These are phyloP conservation scores for Dothidotthia symphoricarpi DNA, from an alignment of 2,329 filamentous ascomycete genomes.

Conservation along the genomic window DNA sequence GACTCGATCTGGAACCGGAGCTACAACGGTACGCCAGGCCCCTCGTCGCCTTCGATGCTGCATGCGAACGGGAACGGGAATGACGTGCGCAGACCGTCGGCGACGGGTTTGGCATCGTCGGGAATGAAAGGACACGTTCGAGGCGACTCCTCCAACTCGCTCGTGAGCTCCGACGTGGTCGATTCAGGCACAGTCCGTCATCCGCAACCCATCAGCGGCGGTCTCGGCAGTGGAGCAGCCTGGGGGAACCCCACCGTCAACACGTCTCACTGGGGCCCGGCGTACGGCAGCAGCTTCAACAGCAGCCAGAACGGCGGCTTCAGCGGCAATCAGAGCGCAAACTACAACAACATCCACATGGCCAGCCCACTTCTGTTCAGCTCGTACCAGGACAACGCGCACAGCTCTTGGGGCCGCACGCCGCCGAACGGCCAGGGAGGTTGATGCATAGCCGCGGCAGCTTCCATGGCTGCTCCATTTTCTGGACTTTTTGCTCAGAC, in stretches of 20 bases:
- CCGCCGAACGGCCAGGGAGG: slow-evolving; percentile 41
- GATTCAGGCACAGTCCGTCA: slow-evolving; percentile 15
- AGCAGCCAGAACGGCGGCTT: slow-evolving; percentile 16
- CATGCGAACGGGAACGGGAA: slow-evolving; percentile 15
- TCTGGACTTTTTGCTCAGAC: slow-evolving; percentile 6
- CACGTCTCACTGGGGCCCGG: slow-evolving; percentile 26
- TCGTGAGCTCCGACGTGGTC: slow-evolving; percentile 35
- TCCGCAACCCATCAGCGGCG: slow-evolving; percentile 27
- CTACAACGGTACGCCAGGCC: slow-evolving; percentile 31
- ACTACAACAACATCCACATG: slow-evolving; percentile 29
- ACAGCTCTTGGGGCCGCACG: slow-evolving; percentile 37
- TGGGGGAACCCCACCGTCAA: slow-evolving; percentile 32
- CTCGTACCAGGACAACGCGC: slow-evolving; percentile 33
- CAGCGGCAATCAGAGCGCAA: slow-evolving; percentile 9
- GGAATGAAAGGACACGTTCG: slow-evolving; percentile 43
- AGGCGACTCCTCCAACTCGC: slow-evolving; percentile 45
- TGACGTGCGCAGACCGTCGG: slow-evolving; percentile 32
- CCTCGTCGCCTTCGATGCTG: slow-evolving; percentile 29
- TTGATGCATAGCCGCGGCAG: slow-evolving; percentile 26
- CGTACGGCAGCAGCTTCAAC: slow-evolving; percentile 21
- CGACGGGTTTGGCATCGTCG: slow-evolving; percentile 31
- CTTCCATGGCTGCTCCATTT: slow-evolving; percentile 14
- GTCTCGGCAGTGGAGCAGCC: slow-evolving; percentile 32
- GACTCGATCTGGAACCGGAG: slow-evolving; percentile 41
- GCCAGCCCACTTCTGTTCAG: slow-evolving; percentile 46